These are phyloP conservation scores for Waltergamsia citrina DNA, from an alignment of 2,329 filamentous ascomycete genomes.

Conservation along the genomic window DNA sequence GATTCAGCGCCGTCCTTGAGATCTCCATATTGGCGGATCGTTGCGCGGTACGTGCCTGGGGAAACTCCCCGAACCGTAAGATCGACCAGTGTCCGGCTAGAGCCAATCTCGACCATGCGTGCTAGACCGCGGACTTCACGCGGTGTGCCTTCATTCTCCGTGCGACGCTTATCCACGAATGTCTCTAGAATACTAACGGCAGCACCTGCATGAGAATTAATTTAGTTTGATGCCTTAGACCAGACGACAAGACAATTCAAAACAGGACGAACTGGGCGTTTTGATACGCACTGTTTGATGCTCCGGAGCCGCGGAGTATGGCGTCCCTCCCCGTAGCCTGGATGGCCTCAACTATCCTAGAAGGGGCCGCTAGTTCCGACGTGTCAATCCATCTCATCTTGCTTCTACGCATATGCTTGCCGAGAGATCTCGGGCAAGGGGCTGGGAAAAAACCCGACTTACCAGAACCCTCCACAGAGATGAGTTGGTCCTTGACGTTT, in stretches of 20 bases:
- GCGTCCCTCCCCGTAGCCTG: slow-evolving; percentile 87
- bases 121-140: slow-evolving; percentile 73
- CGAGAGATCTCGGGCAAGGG: too few species aligned
- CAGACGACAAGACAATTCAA: too few species aligned
- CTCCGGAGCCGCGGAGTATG: slow-evolving; percentile 82
- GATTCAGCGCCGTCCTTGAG: slow-evolving; percentile 76
- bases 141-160: slow-evolving; percentile 23
- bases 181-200: slow-evolving; percentile 96
- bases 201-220: too few species aligned
- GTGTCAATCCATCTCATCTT: background rate
- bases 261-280: background rate
- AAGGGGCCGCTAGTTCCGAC: slow-evolving; percentile 79
- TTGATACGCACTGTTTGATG: slow-evolving; percentile 62
- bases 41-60: slow-evolving; percentile 74
- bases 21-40: slow-evolving; percentile 77
- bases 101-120: slow-evolving; percentile 85
- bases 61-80: slow-evolving; percentile 75
- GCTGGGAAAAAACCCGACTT: slow-evolving; percentile 13
- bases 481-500: slow-evolving; percentile 71
- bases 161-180: slow-evolving; percentile 48
- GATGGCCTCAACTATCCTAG: slow-evolving; percentile 79
- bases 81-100: slow-evolving; percentile 74
- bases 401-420: background rate
- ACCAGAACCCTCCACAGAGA: slow-evolving; percentile 79
- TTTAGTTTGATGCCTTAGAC: too few species aligned